Evolutionary conservation across 2,329 filamentous ascomycete species (phyloP), one percentile per base, ranked within the genome.

Genomic region (Balansia obtecta): DNA sequence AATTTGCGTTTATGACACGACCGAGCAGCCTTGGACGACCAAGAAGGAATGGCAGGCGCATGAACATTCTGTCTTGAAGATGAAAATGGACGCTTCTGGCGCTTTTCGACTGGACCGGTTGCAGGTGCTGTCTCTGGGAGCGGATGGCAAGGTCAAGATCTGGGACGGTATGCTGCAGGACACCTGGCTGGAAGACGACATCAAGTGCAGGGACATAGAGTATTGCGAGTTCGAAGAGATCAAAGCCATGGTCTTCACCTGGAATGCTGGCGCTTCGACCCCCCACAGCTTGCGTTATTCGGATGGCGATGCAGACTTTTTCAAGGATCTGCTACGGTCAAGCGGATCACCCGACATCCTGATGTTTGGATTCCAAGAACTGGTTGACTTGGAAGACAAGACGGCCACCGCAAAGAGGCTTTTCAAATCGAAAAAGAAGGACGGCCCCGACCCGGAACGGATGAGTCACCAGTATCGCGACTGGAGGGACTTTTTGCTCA

Each of bases 401-500:
- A 94, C 90, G 57, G 86, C 94, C 47, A 97, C 91, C 20, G 93
- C 93, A n/a, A 96, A 93, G 69, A 88, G 87, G 50, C 82, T 97
- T 58, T 84, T 97, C 63, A 93, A 90, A 62, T 88, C 86, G 58
- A 93, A 93, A 66, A 95, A 95, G 63, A 86, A 88, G 60, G 82
- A 86, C 32, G 81, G 84, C 11, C 81, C 85, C 1, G 85, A 88
- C 47, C 83, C 87, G 59, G 89, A 96, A 65, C 81, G 90, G 58
- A 97, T 97, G 88, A 94, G 88, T 66, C 90, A 94, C 58, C 90
- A 96, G 62, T 98, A 98, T 65, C 86, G 93, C 55, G 88, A 94
- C 53, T 98, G 93, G 93, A 80, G 88, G 61, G 89, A 97, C 63
- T 90, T 95, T 63, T 73, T 98, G 32, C 82, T 86, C 40, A 80